Conservation (phyloP, 1,139 yeast species). For the Suhomyces bokatorum region DNA sequence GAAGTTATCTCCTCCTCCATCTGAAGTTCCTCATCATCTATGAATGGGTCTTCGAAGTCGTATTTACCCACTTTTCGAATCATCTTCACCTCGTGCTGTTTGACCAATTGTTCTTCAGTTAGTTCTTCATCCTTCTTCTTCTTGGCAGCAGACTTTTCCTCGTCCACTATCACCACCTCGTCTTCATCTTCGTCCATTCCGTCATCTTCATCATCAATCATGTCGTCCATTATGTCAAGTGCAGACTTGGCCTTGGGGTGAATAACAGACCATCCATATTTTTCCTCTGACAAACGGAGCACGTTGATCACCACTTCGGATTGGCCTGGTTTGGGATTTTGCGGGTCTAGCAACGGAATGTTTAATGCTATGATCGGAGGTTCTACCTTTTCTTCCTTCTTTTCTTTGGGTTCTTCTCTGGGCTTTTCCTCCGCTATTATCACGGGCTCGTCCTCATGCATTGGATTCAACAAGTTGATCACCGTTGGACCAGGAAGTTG, state of each 20-base stretch:
- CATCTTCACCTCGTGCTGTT: slow-evolving; percentile 47
- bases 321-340: slow-evolving; percentile 58
- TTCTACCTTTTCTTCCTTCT: slow-evolving; percentile 31
- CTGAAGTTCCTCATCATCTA: slow-evolving; percentile 87
- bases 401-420: slow-evolving; percentile 14
- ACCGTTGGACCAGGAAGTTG: slow-evolving; percentile 22
- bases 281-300: slow-evolving; percentile 76
- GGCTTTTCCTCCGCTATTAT: slow-evolving; percentile 8
- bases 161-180: slow-evolving; percentile 38
- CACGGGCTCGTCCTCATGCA: slow-evolving; percentile 12
- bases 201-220: slow-evolving; percentile 60
- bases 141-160: slow-evolving; percentile 23
- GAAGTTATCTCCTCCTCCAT: slow-evolving; percentile 95
- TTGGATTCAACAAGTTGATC: slow-evolving; percentile 18
- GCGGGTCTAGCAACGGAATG: slow-evolving; percentile 54
- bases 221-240: slow-evolving; percentile 61
- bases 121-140: slow-evolving; percentile 43
- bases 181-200: slow-evolving; percentile 61
- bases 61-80: slow-evolving; percentile 83
- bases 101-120: slow-evolving; percentile 48
- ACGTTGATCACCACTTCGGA: slow-evolving; percentile 80
- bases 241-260: slow-evolving; percentile 69
- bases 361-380: slow-evolving; percentile 53
- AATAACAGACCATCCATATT: slow-evolving; percentile 75
- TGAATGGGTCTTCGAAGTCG: slow-evolving; percentile 91